Evolutionary conservation across 495 filamentous ascomycete species (phyloP), one percentile per base, ranked within the genome.

Genomic region (Trichoderma reesei): DNA sequence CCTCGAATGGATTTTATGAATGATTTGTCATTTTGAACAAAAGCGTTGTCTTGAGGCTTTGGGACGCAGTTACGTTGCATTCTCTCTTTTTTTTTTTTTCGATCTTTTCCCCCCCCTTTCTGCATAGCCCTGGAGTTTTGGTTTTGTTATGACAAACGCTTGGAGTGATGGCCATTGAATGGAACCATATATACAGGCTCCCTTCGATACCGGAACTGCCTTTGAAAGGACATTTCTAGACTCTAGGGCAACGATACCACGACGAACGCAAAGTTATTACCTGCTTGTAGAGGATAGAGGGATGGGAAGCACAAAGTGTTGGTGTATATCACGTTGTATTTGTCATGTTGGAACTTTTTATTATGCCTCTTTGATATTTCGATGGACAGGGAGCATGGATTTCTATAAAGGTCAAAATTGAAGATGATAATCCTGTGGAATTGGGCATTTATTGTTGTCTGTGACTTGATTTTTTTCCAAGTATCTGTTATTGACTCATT

Each of bases 231-330:
- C 51, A 56, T 31, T 5, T 56, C 51, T 33, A 36, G 26, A 56
- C 51, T 56, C 51, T 56, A 56, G 51, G 51, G 51, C 51, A 56
- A 56, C 51, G 51, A 56, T 56, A 56, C 51, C 51, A 56, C 20
- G 51, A 56, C 20, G 31, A 56, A 56, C n/a, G 26, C 41, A 44
- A 46, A 48, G 44, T 48, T 48, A 48, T n/a, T 44, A 54, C 18
- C 18, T 20, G 1, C 42, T 56, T 10, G 51, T 56, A 56, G 51
- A 56, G 51, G 51, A 56, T 56, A 56, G 51, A 56, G 31, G 34
- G 11, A 56, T 56, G 51, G 51, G 51, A 56, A 31, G 20, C 26
- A 56, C 51, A 56, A 31, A 56, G 31, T 33, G 51, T 56, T 56
- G 51, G 51, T 56, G 51, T 56, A 56, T 56, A 56, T 36, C 34